phyloP scores from a whole-genome alignment of 805 yeast species.

The Kodamaea fukazawae region DNA sequence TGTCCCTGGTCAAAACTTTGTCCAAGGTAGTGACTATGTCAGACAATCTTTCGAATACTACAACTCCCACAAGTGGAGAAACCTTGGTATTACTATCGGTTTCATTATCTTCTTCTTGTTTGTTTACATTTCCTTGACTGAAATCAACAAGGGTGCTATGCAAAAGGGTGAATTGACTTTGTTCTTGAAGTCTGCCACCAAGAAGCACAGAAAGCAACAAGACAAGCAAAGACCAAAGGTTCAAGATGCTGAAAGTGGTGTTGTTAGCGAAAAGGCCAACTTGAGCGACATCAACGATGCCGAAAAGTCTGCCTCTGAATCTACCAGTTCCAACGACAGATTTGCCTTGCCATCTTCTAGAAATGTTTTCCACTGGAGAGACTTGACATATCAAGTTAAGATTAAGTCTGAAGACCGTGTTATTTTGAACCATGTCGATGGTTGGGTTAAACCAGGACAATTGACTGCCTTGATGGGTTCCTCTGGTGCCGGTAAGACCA shows the following conservation, averaged over 20 bases:
- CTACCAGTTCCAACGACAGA: slow-evolving; percentile 5
- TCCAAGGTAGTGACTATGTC: slow-evolving; percentile 31
- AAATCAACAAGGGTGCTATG: slow-evolving; percentile 57
- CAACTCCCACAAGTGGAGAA: slow-evolving; percentile 57
- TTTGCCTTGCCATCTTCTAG: slow-evolving; percentile 16
- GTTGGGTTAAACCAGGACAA: slow-evolving; percentile 83
- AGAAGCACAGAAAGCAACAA: slow-evolving; percentile 42
- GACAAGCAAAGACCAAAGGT: slow-evolving; percentile 20
- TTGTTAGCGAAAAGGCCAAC: slow-evolving; percentile 17
- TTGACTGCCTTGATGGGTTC: slow-evolving; percentile 70
- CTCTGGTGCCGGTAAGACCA: slow-evolving; percentile 48
- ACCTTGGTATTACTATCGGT: slow-evolving; percentile 59
- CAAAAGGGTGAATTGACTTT: slow-evolving; percentile 71
- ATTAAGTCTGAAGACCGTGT: slow-evolving; percentile 60
- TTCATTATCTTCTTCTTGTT: slow-evolving; percentile 53
- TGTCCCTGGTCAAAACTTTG: slow-evolving; percentile 19
- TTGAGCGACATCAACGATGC: slow-evolving; percentile 30
- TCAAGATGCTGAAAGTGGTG: slow-evolving; percentile 24
- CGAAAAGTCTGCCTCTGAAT: slow-evolving; percentile 14
- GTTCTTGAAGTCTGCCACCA: slow-evolving; percentile 51
- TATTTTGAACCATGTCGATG: slow-evolving; percentile 64
- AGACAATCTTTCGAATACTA: slow-evolving; percentile 42
- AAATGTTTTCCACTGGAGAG: slow-evolving; percentile 74
- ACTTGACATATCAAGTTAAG: slow-evolving; percentile 67
- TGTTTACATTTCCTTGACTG: slow-evolving; percentile 54